Base-by-base conservation (phyloP, 169 alveolate species). In the Miamiensis avidus region DNA sequence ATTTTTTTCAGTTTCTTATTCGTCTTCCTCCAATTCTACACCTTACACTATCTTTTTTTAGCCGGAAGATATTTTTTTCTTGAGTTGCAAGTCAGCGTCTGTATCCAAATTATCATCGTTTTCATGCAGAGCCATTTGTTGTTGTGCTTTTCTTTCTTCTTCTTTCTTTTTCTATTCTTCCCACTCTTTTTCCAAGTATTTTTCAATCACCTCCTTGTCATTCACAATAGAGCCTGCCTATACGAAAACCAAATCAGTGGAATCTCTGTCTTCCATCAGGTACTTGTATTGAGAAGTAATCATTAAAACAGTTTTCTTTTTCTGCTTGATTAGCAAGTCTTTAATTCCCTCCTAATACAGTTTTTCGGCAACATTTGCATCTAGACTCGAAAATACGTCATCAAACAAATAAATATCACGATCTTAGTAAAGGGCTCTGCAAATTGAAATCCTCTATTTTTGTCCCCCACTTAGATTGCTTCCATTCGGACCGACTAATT, bases 401-500 rank as follows among this genome's bases (percentile, higher is more conserved):
- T 90, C 94, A 65, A 90, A 84, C 28, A 90, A 73, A 82, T 83
- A 90, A 29, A 90, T 90, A 84, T 90, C 88, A 64, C 82, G 73
- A 69, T 87, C 87, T 74, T 85, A 32, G 73, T 90, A 90, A 28
- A 90, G 69, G 25, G 91, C 90, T 87, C 94, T 90, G 65, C 90
- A 87, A 81, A 90, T 83, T 29, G 85, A 69, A 25, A 90, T 64
- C 81, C 94, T 87, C 16, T 86, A 82, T 87, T 85, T 90, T 87
- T 87, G 85, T 4, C 93, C 93, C 0, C 91, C 94, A 28, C 91
- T 86, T 69, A 90, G 83, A 74, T 87, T 90, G 0, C 78, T 79
- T 33, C 94, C 94, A 74, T 86, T 82, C 31, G 90, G 91, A 28
- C 94, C 94, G 1, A 90, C 86, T 34, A 83, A 86, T 64, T 82